Evolutionary conservation across 768 basidiomycete species (phyloP).

Genomic region (Russula sp.): DNA sequence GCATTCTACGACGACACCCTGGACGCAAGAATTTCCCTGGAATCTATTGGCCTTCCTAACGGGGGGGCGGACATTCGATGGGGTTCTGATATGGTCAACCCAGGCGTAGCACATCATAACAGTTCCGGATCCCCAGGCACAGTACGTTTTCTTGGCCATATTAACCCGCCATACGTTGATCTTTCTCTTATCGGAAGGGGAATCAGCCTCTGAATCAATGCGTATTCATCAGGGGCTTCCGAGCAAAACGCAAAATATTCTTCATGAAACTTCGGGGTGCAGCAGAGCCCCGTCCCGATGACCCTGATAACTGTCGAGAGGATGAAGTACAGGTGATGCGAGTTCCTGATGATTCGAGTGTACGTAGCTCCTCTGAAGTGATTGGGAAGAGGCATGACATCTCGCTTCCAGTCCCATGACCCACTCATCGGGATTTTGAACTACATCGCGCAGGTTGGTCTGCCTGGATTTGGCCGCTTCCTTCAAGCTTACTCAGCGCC

Average conservation of each 20-base stretch:
- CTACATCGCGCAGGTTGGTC: conserved; percentile 13
- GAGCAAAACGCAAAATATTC: conserved; percentile 7
- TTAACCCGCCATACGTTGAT: not conserved
- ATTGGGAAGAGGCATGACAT: not conserved
- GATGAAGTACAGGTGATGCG: not conserved
- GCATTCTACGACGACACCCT: not conserved
- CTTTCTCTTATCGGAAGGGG: not conserved
- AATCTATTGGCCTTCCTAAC: not conserved
- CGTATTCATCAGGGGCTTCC: conserved; percentile 14
- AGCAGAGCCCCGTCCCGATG: conserved; percentile 1
- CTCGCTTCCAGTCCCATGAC: not conserved
- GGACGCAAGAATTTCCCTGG: not conserved
- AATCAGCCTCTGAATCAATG: conserved; percentile 3
- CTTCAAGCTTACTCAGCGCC: not conserved
- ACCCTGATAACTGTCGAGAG: not conserved
- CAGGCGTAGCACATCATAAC: not conserved
- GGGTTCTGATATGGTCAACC: not conserved
- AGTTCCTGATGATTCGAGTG: not conserved
- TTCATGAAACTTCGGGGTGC: not conserved
- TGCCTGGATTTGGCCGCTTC: not conserved
- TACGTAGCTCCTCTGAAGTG: not conserved
- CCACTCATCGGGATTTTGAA: conserved; percentile 9
- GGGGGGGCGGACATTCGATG: not conserved
- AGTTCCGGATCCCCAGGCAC: not conserved
- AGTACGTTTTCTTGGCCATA: not conserved